Evolutionary conservation across 495 filamentous ascomycete genomes (phyloP), one percentile per base, ranked within the genome.

Genomic region (Pyrenopolyporus hunteri): DNA sequence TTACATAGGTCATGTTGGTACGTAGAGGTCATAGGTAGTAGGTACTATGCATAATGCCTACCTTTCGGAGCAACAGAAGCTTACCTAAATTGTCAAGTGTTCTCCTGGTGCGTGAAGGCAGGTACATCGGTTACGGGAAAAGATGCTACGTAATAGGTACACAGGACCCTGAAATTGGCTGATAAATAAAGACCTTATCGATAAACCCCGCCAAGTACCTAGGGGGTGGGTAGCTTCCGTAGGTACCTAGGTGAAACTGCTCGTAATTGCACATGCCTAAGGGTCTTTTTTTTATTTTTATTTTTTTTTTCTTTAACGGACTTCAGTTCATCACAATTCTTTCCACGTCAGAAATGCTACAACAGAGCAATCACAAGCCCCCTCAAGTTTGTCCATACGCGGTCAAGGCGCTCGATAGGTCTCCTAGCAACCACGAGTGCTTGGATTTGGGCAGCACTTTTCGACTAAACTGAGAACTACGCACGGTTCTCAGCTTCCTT

Each of bases 191-290:
- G 14, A 13, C 7, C 6, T 32, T 54, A 54, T 54, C 50, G 50
- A 54, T 54, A 44, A 25, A 32, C 50, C 50, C 50, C 50, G 39
- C 50, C 11, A 45, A 28, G 13, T 25, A 48, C n/a, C 13, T 48
- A n/a, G n/a, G 9, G 31, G 31, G 33, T n/a, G n/a, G n/a, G n/a
- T n/a, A n/a, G n/a, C n/a, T n/a, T n/a, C n/a, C n/a, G n/a, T n/a
- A n/a, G n/a, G n/a, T n/a, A n/a, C n/a, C n/a, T n/a, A n/a, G n/a
- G n/a, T n/a, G n/a, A n/a, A n/a, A n/a, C n/a, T n/a, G n/a, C n/a
- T n/a, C n/a, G n/a, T n/a, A n/a, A n/a, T n/a, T n/a, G n/a, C n/a
- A n/a, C n/a, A n/a, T n/a, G n/a, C n/a, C n/a, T n/a, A n/a, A n/a
- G n/a, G n/a, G n/a, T n/a, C n/a, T n/a, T n/a, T n/a, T n/a, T n/a